Evolutionary conservation across 169 alveolate species (phyloP).

Genomic region (Eimeria praecox): DNA sequence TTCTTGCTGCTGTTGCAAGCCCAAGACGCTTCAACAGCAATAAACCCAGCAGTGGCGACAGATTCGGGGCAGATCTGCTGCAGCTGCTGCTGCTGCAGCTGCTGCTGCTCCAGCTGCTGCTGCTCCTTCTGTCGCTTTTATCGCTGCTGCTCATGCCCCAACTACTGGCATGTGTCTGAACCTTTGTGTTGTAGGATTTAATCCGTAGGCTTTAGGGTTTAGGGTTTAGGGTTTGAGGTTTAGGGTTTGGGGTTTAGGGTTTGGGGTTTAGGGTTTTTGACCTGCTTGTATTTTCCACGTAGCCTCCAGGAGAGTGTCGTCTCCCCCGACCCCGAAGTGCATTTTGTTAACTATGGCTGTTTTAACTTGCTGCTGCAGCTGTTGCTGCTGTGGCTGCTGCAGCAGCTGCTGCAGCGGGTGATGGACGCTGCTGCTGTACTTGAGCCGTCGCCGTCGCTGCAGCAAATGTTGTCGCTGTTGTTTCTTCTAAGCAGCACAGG

Average conservation of each 20-base stretch:
- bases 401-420: not conserved
- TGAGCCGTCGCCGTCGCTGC: no score
- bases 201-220: not conserved
- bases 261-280: constrained; percentile 13
- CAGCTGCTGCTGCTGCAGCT: not conserved
- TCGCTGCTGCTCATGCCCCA: not conserved
- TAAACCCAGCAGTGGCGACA: not conserved
- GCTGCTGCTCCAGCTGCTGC: constrained; percentile 12
- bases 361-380: not conserved
- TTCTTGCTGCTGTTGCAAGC: not conserved
- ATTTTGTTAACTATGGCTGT: not conserved
- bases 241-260: not conserved
- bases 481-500: not conserved
- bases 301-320: constrained; percentile 68
- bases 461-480: not conserved
- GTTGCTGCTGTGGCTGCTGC: not conserved
- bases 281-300: constrained; percentile 62
- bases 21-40: not conserved
- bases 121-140: not conserved
- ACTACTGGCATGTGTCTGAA: not conserved
- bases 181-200: not conserved
- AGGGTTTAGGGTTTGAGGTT: not conserved
- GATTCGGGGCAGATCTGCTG: not conserved
- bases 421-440: not conserved
- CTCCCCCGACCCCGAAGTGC: constrained; percentile 72